Base-by-base conservation (phyloP, 257 asterid genomes). In the Pogostemon cablin region DNA sequence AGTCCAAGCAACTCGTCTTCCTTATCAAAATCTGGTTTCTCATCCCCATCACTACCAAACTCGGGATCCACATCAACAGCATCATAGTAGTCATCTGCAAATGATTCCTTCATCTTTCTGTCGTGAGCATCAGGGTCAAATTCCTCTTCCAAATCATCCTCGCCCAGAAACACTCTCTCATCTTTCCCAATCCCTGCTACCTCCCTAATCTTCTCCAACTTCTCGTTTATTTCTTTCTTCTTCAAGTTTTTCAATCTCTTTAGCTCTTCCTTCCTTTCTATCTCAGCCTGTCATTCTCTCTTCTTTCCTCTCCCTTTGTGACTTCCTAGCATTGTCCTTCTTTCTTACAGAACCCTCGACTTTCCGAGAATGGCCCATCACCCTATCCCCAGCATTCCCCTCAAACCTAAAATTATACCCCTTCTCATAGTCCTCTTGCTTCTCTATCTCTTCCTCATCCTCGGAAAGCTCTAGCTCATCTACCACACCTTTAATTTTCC, bases 311-410 rank as follows among this genome's bases (percentile, higher is more conserved):
- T 87, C 93, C 77, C 95, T 86, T 81, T 92, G 96, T 39, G 17
- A 75, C 79, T 92, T 87, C 79, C 96, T 86, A 2, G 86, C 75
- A 9, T 84, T 85, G 3, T 82, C 78, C 75, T 81, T 86, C 83
- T 89, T 92, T 86, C 96, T 92, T 47, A 92, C 98, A 0, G 98
- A 92, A 32, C 96, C 98, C 69, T 87, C 96, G 67, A 92, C 88
- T 56, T 66, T 79, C 69, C 96, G 61, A 0, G 96, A 78, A 78
- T 89, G 87, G 9, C 96, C 93, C 86, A 78, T 65, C 62, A 92
- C 88, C 66, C 98, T 71, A 81, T 89, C 96, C 39, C 93, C 90
- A 0, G 87, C 86, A 82, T 87, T 85, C 84, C 87, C 96, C 86
- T 92, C 96, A 44, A 67, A 86, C 80, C 98, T 82, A 67, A 92